Evolutionary conservation across 192 early-diverging fungal genomes (phyloP), one percentile per base, ranked within the genome.

Genomic region (Dissophora ornata): DNA sequence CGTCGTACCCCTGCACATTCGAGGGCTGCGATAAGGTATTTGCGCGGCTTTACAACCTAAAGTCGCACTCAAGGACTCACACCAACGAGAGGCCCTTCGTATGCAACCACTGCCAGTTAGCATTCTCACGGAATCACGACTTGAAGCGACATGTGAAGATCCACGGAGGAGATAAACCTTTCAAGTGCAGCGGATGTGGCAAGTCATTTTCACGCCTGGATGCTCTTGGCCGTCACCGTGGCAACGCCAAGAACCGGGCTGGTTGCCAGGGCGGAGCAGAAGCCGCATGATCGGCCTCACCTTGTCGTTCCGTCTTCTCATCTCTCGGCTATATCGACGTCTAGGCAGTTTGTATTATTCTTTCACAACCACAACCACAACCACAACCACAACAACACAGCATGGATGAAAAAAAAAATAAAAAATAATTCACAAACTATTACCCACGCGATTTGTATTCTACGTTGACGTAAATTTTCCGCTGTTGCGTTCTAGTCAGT

Each of bases 121-220:
- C 85, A 5, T 97, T 97, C 81, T 88, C 94, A 24, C 87, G 95
- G 4, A 91, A 95, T 70, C 94, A 97, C 66, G 78, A 97, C 69
- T 82, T 94, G 52, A 97, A 94, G 73, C 87, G 96, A 22, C 92
- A 93, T 61, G 83, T 87, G 75, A 90, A 89, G 66, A 71, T 93
- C 24, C 92, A 94, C 46, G 87, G 86, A 30, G 90, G 90, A 24
- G 82, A 88, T 54, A 89, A 90, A 74, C 90, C 90, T 16, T 89
- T 87, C 79, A 87, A 84, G 28, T 94, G 92, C 53, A 74, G 80
- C 12, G 77, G 87, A 42, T 94, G 92, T 64, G 83, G 83, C 15
- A 89, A 90, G 22, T 80, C 84, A 25, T 94, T 94, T 81, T 91
- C 91, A 13, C 88, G 92, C 0, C 80, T 91, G 55, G 92, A 94